Conservation (phyloP, 345 rosid species). For the Salix suchowensis region DNA sequence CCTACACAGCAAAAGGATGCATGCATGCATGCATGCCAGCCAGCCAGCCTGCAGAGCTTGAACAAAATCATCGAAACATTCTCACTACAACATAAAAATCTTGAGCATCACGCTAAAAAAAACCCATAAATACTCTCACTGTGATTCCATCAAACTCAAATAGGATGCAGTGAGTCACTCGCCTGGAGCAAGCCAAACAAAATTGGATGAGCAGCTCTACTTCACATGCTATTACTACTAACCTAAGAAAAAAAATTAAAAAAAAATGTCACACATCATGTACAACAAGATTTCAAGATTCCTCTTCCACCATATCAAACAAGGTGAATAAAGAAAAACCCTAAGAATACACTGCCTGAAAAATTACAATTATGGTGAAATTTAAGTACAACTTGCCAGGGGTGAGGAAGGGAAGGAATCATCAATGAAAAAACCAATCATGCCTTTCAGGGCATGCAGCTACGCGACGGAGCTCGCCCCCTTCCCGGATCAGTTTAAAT, state of each 20-base stretch:
- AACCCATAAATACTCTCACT: background rate
- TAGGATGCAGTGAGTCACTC: background rate
- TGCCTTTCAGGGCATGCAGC: conserved; percentile 26
- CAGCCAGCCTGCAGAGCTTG: background rate
- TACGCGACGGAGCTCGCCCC: conserved; percentile 9
- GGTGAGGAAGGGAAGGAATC: conserved; percentile 10
- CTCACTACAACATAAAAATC: background rate
- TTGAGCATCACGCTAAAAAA: background rate
- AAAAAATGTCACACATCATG: conserved; percentile 40
- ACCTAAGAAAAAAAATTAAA: conserved; percentile 30
- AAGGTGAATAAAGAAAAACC: conserved; percentile 11
- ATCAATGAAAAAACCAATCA: conserved; percentile 26
- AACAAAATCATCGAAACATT: background rate
- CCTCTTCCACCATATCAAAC: conserved; percentile 34
- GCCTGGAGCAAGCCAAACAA: conserved; percentile 10
- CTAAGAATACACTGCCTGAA: conserved; percentile 24
- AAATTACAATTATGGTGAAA: conserved; percentile 34
- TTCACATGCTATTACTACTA: conserved; percentile 38
- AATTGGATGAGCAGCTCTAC: conserved; percentile 27
- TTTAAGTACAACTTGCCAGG: conserved; percentile 30
- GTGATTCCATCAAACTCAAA: background rate
- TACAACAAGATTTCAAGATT: conserved; percentile 42
- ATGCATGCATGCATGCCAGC: background rate
- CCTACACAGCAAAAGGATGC: background rate
- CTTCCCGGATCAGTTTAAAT: conserved; percentile 13